These are phyloP conservation scores for Curvularia eragrostidis DNA, from an alignment of 2,329 filamentous ascomycete genomes.

Conservation along the genomic window DNA sequence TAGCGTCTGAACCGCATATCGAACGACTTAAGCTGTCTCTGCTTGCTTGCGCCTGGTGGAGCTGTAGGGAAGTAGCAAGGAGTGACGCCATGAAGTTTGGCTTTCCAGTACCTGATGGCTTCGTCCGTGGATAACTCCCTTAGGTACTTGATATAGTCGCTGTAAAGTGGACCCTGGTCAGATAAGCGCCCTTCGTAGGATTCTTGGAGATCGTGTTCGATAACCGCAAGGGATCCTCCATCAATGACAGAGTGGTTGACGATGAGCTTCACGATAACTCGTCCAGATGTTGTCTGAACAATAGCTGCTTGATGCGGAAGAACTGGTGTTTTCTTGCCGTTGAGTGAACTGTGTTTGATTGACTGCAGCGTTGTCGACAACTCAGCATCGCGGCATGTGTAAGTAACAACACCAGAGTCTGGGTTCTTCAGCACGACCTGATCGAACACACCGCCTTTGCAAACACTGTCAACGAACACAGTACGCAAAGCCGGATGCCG, in stretches of 20 bases:
- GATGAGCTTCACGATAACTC: constrained; percentile 43
- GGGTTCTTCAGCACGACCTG: constrained; percentile 42
- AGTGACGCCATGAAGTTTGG: constrained; percentile 36
- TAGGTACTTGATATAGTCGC: constrained; percentile 47
- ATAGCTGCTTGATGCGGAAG: constrained; percentile 45
- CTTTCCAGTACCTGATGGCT: constrained; percentile 43
- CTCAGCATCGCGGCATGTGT: constrained; percentile 35
- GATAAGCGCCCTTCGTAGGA: constrained; percentile 40
- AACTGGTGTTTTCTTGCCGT: constrained; percentile 39
- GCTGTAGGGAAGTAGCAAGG: constrained; percentile 45
- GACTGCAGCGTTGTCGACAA: constrained; percentile 30
- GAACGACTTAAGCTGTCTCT: constrained; percentile 36
- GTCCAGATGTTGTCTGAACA: constrained; percentile 36
- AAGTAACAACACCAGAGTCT: constrained; percentile 32
- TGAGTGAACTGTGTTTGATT: constrained; percentile 35
- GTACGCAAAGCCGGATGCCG: constrained; percentile 45
- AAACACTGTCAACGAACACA: constrained; percentile 45
- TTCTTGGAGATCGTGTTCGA: constrained; percentile 40
- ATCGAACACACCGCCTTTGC: constrained; percentile 46
- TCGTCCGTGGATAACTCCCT: constrained; percentile 26
- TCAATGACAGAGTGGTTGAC: constrained; percentile 48
- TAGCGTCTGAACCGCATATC: constrained; percentile 41
- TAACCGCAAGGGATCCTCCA: constrained; percentile 41
- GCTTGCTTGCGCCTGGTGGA: constrained; percentile 30
- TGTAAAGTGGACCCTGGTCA: constrained; percentile 40